Conservation (phyloP, 2,329 filamentous ascomycete genomes). For the Trichoderma koningiopsis region DNA sequence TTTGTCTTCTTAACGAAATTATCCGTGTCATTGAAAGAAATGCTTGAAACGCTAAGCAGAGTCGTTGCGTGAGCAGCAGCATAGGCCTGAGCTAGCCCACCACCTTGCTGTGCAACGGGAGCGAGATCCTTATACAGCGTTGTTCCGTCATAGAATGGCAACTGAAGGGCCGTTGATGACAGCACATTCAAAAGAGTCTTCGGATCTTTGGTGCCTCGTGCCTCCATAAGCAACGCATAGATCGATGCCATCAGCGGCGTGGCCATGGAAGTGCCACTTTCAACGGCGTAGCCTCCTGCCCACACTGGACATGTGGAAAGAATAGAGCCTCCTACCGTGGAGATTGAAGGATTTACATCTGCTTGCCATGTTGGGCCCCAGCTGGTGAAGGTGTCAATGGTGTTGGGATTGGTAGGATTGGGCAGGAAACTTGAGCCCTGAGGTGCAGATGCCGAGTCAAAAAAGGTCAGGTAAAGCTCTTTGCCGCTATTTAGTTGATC, state of each 20-base stretch:
- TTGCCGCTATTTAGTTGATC: neutral
- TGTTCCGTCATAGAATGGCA: slow-evolving; percentile 50
- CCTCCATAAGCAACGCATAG: slow-evolving; percentile 55
- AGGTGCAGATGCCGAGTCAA: neutral
- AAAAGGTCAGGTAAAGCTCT: slow-evolving; percentile 1
- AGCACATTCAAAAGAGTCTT: slow-evolving; percentile 52
- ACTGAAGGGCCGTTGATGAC: slow-evolving; percentile 51
- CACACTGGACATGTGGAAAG: slow-evolving; percentile 57
- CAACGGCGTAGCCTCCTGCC: slow-evolving; percentile 52
- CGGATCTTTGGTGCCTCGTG: slow-evolving; percentile 55
- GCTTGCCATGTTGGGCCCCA: slow-evolving; percentile 65
- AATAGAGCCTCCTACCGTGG: slow-evolving; percentile 58
- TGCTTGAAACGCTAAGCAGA: slow-evolving; percentile 54
- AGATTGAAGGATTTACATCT: slow-evolving; percentile 57
- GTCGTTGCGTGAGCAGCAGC: slow-evolving; percentile 59
- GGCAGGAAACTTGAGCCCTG: neutral
- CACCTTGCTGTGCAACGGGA: slow-evolving; percentile 62
- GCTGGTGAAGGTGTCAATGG: slow-evolving; percentile 54
- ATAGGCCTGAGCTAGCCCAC: slow-evolving; percentile 60
- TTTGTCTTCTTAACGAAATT: slow-evolving; percentile 52
- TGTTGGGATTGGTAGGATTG: slow-evolving; percentile 53
- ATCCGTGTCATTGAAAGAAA: slow-evolving; percentile 66
- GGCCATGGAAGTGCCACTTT: slow-evolving; percentile 63
- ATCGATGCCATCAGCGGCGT: slow-evolving; percentile 58
- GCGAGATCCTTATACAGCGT: slow-evolving; percentile 45